A percentile compares a stretch with the other conserved stretches of the same genome.
These are phyloP conservation scores for Termitomyces sp. DNA, from an alignment of 768 basidiomycete species.

Conservation along the genomic window DNA sequence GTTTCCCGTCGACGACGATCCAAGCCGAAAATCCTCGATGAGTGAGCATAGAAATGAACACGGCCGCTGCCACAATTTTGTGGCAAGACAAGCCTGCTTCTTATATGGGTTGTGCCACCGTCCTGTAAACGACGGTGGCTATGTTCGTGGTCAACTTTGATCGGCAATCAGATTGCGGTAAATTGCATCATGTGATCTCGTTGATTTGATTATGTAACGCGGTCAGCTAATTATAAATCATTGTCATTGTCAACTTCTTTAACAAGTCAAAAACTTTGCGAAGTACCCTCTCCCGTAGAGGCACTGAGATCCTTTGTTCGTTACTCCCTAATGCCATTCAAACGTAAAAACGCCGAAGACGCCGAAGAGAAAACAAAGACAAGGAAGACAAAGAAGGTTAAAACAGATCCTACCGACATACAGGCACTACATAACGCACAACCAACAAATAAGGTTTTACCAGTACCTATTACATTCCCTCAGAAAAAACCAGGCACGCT, in stretches of 20 bases:
- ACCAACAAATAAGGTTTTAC: conserved; percentile 72
- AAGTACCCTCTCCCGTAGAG: not conserved
- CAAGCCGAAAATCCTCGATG: conserved; percentile 68
- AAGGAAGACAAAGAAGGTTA: conserved; percentile 18
- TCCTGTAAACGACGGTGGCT: not conserved
- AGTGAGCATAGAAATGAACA: conserved; percentile 37
- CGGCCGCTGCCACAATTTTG: not conserved
- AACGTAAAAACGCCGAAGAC: conserved; percentile 19
- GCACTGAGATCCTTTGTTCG: not conserved
- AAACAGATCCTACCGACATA: not conserved
- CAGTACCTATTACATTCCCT: conserved; percentile 57
- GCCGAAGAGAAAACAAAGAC: conserved; percentile 21
- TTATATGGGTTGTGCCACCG: conserved; percentile 4
- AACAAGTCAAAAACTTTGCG: not conserved
- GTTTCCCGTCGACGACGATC: conserved; percentile 50
- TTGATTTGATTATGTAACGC: too few relatives aligned
- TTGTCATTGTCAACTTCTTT: not conserved
- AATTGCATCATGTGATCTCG: conserved; percentile 6
- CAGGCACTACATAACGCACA: conserved; percentile 39
- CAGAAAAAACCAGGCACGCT: conserved; percentile 42
- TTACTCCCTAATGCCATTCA: conserved; percentile 11
- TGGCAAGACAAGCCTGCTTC: not conserved
- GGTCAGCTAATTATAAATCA: too few relatives aligned
- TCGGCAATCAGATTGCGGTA: conserved; percentile 11
- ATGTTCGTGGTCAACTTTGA: conserved; percentile 5